Conservation (phyloP, 2,329 filamentous ascomycete genomes). For the Aspergillus unguis region DNA sequence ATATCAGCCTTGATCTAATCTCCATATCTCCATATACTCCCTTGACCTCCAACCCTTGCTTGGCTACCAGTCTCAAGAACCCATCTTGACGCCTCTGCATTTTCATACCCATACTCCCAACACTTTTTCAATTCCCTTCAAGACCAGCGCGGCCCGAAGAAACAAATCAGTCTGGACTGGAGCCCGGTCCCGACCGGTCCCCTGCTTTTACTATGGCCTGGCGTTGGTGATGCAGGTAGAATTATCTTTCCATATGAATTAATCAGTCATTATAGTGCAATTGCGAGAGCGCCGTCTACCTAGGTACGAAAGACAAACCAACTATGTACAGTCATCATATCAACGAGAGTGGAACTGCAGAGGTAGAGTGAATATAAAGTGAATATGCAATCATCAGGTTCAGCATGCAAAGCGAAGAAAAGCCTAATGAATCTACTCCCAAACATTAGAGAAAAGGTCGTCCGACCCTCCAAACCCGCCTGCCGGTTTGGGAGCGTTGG, state of each 20-base stretch:
- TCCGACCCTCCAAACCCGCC: constrained; percentile 64
- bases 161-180: not conserved
- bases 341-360: not conserved
- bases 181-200: not conserved
- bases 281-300: no score
- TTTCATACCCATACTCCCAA: no score
- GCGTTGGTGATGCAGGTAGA: no score
- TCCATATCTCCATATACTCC: no score
- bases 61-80: no score
- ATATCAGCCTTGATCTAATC: no score
- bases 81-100: no score
- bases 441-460: constrained; percentile 94
- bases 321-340: not conserved
- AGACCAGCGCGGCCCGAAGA: not conserved
- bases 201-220: no score
- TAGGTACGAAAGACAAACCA: no score
- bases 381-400: constrained; percentile 8
- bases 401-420: constrained; percentile 22
- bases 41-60: no score
- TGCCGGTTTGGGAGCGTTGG: constrained; percentile 46
- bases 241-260: no score
- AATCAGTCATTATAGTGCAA: no score
- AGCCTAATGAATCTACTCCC: constrained; percentile 59
- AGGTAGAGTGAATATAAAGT: not conserved
- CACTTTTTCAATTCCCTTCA: not conserved